phyloP scores from a whole-genome alignment of 2,329 filamentous ascomycete genomes.

The Rhynchosporium agropyri region DNA sequence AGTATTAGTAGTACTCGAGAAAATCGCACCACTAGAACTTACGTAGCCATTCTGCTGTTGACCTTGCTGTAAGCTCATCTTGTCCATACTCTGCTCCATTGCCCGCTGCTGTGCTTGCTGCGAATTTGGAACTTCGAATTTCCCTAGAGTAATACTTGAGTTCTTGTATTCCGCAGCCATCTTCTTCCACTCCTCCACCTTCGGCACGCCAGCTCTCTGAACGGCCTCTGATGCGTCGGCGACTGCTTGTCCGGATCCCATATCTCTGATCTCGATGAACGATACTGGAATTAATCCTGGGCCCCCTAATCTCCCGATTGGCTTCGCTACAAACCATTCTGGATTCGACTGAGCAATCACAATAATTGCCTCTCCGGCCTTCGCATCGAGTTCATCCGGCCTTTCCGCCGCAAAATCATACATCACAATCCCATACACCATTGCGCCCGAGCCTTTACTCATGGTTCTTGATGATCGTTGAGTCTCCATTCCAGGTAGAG shows the following conservation, averaged over 20 bases:
- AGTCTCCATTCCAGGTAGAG: conserved; percentile 42
- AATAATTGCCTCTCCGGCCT: conserved; percentile 94
- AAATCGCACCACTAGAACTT: conserved; percentile 32
- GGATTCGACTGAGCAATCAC: conserved; percentile 98
- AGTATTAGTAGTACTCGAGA: conserved; percentile 17
- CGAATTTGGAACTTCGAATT: conserved; percentile 67
- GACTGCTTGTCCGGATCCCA: conserved; percentile 83
- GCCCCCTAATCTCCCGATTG: conserved; percentile 94
- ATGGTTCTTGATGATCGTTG: conserved; percentile 45
- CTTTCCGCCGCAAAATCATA: conserved; percentile 96
- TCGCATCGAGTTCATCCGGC: conserved; percentile 94
- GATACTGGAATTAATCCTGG: conserved; percentile 95
- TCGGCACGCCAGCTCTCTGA: conserved; percentile 83
- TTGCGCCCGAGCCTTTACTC: conserved; percentile 71
- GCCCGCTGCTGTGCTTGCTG: conserved; percentile 52
- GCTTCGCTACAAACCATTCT: conserved; percentile 99
- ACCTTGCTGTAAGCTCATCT: conserved; percentile 73
- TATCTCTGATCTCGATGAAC: conserved; percentile 94
- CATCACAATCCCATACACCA: conserved; percentile 96
- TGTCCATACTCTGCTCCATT: conserved; percentile 72
- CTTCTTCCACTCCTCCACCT: conserved; percentile 99
- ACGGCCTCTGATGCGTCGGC: conserved; percentile 83
- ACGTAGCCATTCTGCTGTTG: conserved; percentile 56
- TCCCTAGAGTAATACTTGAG: conserved; percentile 94
- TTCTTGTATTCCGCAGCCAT: conserved; percentile 99